These are phyloP conservation scores for Ligustrum vulgare DNA, from an alignment of 257 asterid genomes.

Conservation along the genomic window DNA sequence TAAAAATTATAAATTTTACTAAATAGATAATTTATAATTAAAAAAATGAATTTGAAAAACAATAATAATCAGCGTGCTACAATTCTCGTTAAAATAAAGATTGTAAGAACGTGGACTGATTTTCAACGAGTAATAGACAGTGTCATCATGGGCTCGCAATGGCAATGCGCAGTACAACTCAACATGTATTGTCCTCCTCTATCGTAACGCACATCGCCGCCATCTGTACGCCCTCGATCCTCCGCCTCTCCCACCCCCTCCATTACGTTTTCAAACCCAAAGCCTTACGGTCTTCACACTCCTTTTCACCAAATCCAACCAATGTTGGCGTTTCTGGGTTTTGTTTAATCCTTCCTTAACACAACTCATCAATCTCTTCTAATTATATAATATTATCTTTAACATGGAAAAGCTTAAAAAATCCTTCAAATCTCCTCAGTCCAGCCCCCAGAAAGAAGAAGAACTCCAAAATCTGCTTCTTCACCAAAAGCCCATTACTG, in stretches of 20 bases:
- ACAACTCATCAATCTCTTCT: constrained; percentile 18
- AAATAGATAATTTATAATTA: too few relatives aligned
- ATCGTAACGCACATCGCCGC: neutral
- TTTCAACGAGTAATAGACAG: too few relatives aligned
- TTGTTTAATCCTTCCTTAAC: neutral
- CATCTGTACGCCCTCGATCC: constrained; percentile 3
- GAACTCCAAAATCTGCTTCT: constrained; percentile 28
- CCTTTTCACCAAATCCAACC: neutral
- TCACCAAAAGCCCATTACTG: neutral
- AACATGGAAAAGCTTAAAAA: constrained; percentile 35
- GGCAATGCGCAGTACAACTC: neutral
- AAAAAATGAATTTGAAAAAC: too few relatives aligned
- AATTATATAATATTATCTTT: neutral
- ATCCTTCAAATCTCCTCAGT: constrained; percentile 32
- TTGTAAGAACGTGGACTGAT: too few relatives aligned
- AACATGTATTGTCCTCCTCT: neutral
- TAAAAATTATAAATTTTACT: too few relatives aligned
- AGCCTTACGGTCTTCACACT: too few relatives aligned
- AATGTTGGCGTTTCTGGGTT: neutral
- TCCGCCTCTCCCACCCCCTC: neutral
- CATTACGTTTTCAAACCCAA: neutral
- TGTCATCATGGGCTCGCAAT: too few relatives aligned
- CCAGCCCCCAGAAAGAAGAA: constrained; percentile 18
- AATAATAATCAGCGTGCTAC: too few relatives aligned
- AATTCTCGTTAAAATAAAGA: too few relatives aligned